phyloP scores from a whole-genome alignment of 768 basidiomycete genomes.

The Rhizopogon salebrosus region DNA sequence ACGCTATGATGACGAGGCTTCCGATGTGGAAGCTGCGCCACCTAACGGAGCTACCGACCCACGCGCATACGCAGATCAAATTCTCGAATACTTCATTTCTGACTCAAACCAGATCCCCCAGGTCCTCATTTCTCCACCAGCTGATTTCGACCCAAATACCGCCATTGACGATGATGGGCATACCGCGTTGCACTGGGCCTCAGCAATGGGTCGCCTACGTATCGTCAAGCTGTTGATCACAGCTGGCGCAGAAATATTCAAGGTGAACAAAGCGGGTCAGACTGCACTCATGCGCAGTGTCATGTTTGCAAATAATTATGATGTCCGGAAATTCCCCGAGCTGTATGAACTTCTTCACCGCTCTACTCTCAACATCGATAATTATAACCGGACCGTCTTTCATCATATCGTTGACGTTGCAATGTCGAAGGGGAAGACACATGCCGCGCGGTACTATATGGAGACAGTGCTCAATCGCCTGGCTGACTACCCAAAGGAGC shows the following conservation, averaged over 20 bases:
- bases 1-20: constrained; percentile 39
- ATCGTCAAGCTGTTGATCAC: constrained; percentile 92
- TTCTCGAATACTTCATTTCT: constrained; percentile 97
- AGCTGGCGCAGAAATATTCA: constrained; percentile 94
- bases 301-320: constrained; percentile 99
- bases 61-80: constrained; percentile 87
- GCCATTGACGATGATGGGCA: constrained; percentile 98
- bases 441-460: constrained; percentile 98
- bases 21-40: constrained; percentile 33
- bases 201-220: constrained; percentile 96
- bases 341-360: constrained; percentile 94
- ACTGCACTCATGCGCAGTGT: constrained; percentile 98
- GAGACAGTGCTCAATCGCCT: constrained; percentile 87
- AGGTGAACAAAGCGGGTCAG: constrained; percentile 94
- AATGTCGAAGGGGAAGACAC: constrained; percentile 95
- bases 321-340: constrained; percentile 97
- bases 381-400: constrained; percentile 94
- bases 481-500: constrained; percentile 89
- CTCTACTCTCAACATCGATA: constrained; percentile 98
- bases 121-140: constrained; percentile 80
- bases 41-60: constrained; percentile 47
- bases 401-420: constrained; percentile 98
- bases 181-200: constrained; percentile 96
- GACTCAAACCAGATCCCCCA: constrained; percentile 90
- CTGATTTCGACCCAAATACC: constrained; percentile 92